phyloP scores from a whole-genome alignment of 768 basidiomycete species.

The Lentinula raphanica region DNA sequence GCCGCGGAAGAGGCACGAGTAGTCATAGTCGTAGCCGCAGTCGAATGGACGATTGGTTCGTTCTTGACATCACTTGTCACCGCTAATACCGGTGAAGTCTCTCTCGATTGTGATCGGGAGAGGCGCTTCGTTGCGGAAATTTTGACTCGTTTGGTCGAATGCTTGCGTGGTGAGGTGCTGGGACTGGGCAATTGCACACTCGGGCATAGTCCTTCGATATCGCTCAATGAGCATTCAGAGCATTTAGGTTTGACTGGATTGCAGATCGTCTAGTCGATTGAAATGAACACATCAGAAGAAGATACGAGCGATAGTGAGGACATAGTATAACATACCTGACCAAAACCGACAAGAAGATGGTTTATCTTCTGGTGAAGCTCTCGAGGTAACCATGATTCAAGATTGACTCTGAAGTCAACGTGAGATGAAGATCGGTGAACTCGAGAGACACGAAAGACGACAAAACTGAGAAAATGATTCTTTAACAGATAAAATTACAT shows the following conservation, averaged over 20 bases:
- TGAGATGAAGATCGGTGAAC: too few relatives aligned
- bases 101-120: too few relatives aligned
- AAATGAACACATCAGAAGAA: background rate
- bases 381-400: conserved; percentile 80
- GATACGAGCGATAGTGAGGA: background rate
- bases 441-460: too few relatives aligned
- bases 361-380: conserved; percentile 75
- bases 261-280: conserved; percentile 37
- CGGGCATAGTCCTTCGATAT: conserved; percentile 37
- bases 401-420: conserved; percentile 46
- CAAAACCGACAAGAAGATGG: conserved; percentile 77
- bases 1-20: too few relatives aligned
- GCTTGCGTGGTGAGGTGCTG: too few relatives aligned
- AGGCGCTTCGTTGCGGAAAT: too few relatives aligned
- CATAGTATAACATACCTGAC: conserved; percentile 48
- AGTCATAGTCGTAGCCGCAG: too few relatives aligned
- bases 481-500: conserved; percentile 7
- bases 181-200: conserved; percentile 31
- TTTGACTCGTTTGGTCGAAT: too few relatives aligned
- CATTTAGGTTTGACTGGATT: conserved; percentile 45
- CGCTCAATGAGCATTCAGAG: conserved; percentile 38
- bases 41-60: too few relatives aligned
- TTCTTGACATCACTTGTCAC: too few relatives aligned
- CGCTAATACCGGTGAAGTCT: too few relatives aligned
- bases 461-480: too few relatives aligned